Evolutionary conservation across 495 filamentous ascomycete species (phyloP), one percentile per base, ranked within the genome.

Genomic region (Neurospora tetraspora): DNA sequence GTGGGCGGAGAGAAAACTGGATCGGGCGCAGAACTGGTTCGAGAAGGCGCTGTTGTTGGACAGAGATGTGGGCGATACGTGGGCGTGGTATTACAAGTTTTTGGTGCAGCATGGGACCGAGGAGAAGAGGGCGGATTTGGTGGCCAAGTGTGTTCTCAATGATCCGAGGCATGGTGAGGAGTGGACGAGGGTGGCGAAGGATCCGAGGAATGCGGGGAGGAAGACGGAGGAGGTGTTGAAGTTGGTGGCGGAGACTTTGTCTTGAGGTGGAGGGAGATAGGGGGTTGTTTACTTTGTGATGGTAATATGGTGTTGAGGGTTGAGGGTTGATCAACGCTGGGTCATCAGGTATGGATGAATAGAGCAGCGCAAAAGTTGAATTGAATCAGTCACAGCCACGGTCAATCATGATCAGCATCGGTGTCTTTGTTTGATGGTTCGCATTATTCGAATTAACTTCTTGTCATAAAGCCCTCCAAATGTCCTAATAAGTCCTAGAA

Each of bases 1-100:
- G 77, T 89, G 87, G 87, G 81, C 82, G 37, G 87, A 89, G 76
- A 85, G 96, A 6, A 90, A 90, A 78, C 84, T 98, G 31, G 94
- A 97, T 73, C 94, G 97, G 78, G 94, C 96, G 12, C 89, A 91
- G 82, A 94, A 89, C 71, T 99, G 96, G 96, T 98, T 99, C 78
- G 92, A 97, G 84, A 96, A 97, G 83, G 96, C 96, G 5, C 90
- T 97, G 70, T 82, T 97, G 71, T 85, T 94, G 14, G 93, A 98
- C 77, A 87, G 89, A 36, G 94, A 98, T 79, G 80, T 90, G 39
- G 96, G 96, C 39, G 96, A 99, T 83, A 93, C 91, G 7, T 99
- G 96, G 96, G 96, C 93, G 45, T 99, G 95, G 95, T 99, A 97
- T 77, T 96, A 92, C 81, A 96, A 95, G 82, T 99, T 98, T 78